Percentiles rank a stretch among this genome's conserved stretches.
These are phyloP conservation scores for Oryza glaberrima DNA, from an alignment of 176 grass and related monocot species.

Conservation along the genomic window DNA sequence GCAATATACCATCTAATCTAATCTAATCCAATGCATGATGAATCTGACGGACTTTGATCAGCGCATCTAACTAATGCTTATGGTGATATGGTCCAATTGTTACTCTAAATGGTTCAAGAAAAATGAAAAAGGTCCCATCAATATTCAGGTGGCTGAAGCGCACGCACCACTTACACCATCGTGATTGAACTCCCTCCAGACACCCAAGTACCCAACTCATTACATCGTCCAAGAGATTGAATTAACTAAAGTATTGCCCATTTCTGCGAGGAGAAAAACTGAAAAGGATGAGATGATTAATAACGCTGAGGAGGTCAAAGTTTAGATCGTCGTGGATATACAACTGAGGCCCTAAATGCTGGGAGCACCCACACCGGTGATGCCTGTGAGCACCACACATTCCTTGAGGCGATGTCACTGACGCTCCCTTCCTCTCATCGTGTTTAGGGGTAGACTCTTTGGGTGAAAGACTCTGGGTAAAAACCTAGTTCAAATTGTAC, in stretches of 20 bases:
- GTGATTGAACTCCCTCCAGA: background rate
- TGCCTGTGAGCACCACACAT: too few relatives aligned
- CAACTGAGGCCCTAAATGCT: too few relatives aligned
- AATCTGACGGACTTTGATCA: background rate
- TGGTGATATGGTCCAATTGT: background rate
- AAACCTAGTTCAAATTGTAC: too few relatives aligned
- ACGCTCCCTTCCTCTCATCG: too few relatives aligned
- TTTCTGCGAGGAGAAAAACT: too few relatives aligned
- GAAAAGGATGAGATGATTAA: background rate
- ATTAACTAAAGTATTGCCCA: background rate
- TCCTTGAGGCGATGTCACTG: too few relatives aligned
- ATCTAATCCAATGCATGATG: background rate
- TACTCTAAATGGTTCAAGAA: slow-evolving; percentile 3
- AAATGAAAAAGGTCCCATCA: background rate
- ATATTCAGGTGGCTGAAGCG: slow-evolving; percentile 3
- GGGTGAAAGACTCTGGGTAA: too few relatives aligned
- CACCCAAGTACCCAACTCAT: background rate
- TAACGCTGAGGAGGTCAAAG: too few relatives aligned
- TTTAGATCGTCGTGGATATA: too few relatives aligned
- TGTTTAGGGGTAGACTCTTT: too few relatives aligned
- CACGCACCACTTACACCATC: slow-evolving; percentile 36
- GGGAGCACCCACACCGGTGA: too few relatives aligned
- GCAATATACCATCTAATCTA: slow-evolving; percentile 7
- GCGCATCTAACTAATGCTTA: background rate
- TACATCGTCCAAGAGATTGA: background rate